Base-by-base conservation (phyloP, 2,329 filamentous ascomycete species). In the Pseudocercospora macadamiae region DNA sequence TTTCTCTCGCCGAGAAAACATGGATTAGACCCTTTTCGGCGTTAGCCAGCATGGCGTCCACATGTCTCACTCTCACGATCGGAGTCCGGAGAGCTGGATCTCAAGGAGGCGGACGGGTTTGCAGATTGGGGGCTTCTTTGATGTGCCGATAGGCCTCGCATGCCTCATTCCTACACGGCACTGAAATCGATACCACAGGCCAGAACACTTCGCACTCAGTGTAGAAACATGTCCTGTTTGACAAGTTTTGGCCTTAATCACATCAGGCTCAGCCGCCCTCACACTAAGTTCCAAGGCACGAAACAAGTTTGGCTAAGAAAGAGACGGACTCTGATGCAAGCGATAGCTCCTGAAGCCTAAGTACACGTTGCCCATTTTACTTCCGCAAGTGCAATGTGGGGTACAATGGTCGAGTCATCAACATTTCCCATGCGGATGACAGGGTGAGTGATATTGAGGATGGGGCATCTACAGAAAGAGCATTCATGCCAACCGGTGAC, bases 311-410 rank as follows among this genome's bases (percentile, higher is more conserved):
- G 36, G 36, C 16, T 39, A 19, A 39, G 16, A 39, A 39, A 18
- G 36, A 39, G 36, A 6, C 36, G 36, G 36, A 39, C 36, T 39
- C 16, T 39, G 36, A 39, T 39, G 9, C 12, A 39, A 39, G 36
- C 36, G 36, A 39, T 39, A 39, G 36, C 36, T 39, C 36, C 36
- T 39, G 36, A 39, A 39, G 36, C 36, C 36, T 39, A 39, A 39
- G 16, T 39, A 19, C 9, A 16, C 18, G 12, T 39, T 19, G 36
- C n/a, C 36, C 36, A 39, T 18, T 7, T 39, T 39, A 39, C 36
- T 1, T 10, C 7, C 36, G 21, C 16, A 39, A 39, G 36, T 19
- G 36, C 21, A 9, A 3, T 39, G 16, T 39, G n/a, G 36, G 36
- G 36, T 39, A 32, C 12, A 6, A 32, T 32, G 12, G 12, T 39